Conservation (phyloP, 2,329 filamentous ascomycete genomes). For the Calonectria pseudoturangicola region DNA sequence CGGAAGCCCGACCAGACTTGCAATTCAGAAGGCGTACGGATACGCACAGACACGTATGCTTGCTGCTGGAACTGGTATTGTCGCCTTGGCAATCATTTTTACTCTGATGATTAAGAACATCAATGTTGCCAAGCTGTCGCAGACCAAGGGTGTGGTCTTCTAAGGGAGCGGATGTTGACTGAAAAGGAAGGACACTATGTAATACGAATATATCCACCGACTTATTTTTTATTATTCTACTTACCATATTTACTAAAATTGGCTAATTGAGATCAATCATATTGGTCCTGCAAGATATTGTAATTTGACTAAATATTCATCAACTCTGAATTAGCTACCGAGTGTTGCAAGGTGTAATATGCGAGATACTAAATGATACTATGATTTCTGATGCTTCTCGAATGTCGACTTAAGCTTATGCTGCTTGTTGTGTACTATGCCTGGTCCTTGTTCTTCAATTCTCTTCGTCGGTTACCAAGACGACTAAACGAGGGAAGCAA, state of each 20-base stretch:
- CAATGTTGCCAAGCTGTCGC: constrained; percentile 68
- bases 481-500: too few species aligned
- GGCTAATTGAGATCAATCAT: background rate
- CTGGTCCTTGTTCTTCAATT: too few species aligned
- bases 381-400: too few species aligned
- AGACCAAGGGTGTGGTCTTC: constrained; percentile 72
- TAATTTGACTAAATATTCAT: background rate
- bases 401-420: too few species aligned
- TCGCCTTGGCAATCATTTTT: constrained; percentile 59
- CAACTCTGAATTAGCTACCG: background rate
- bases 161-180: constrained; percentile 52
- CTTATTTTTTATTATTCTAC: background rate
- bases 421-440: too few species aligned
- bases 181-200: background rate
- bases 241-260: background rate
- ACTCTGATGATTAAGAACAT: constrained; percentile 69
- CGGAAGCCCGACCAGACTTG: constrained; percentile 68
- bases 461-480: too few species aligned
- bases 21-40: constrained; percentile 76
- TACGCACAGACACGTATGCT: constrained; percentile 70
- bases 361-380: background rate
- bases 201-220: background rate
- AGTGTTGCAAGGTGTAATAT: background rate
- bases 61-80: constrained; percentile 58
- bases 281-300: background rate